phyloP scores from a whole-genome alignment of 1,284 basidiomycete species.

The Xanthoconium separans region DNA sequence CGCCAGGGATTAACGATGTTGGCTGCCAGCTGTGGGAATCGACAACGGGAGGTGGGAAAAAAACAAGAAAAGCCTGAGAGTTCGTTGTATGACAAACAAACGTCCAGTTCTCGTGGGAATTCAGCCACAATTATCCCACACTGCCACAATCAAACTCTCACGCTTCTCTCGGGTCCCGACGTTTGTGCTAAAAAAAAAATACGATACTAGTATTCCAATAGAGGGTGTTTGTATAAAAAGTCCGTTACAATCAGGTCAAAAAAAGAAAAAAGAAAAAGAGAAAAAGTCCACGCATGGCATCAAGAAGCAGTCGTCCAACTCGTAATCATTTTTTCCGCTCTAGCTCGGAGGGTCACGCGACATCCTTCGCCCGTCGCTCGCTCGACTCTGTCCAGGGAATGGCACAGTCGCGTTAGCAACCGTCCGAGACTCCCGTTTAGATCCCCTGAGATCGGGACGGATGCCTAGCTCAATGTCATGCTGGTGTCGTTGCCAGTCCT shows the following conservation, averaged over 20 bases:
- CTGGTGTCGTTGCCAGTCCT: conserved; percentile 78
- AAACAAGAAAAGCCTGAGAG: conserved; percentile 33
- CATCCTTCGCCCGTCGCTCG: conserved; percentile 23
- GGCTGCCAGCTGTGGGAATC: conserved; percentile 41
- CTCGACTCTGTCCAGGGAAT: conserved; percentile 42
- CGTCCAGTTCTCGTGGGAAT: conserved; percentile 27
- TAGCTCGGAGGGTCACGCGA: conserved; percentile 35
- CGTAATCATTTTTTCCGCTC: conserved; percentile 1
- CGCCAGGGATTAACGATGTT: conserved; percentile 38
- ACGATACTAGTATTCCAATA: conserved; percentile 19
- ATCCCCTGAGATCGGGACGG: conserved; percentile 28
- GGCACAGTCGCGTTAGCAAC: conserved; percentile 40
- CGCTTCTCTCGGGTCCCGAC: background rate
- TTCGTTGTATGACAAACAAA: conserved; percentile 18
- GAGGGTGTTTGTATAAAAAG: conserved; percentile 4
- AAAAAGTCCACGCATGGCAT: conserved; percentile 8
- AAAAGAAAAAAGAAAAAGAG: too few species aligned
- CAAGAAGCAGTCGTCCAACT: conserved; percentile 20
- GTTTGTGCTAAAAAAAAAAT: conserved; percentile 1
- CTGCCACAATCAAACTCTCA: conserved; percentile 9
- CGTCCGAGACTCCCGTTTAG: conserved; percentile 38
- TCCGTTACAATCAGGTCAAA: conserved; percentile 23
- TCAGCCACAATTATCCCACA: conserved; percentile 21
- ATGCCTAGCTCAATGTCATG: conserved; percentile 44
- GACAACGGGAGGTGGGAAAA: conserved; percentile 38